Evolutionary conservation across 2,329 filamentous ascomycete genomes (phyloP).

Genomic region (Fusarium abutilonis): DNA sequence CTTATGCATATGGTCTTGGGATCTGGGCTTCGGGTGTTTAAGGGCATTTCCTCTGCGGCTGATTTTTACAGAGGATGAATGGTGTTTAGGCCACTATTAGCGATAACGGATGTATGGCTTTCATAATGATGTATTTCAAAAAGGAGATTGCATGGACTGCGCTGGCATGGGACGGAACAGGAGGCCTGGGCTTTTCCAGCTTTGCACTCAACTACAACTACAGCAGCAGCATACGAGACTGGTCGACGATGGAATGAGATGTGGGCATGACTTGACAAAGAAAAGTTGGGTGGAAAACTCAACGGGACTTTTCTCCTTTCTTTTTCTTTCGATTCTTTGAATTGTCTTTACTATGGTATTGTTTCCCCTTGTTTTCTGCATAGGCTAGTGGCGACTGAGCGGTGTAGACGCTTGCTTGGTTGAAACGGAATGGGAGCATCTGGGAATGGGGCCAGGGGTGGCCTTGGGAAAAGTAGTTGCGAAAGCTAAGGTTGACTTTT

Average conservation of each 20-base stretch:
- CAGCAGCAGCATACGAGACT: conserved; percentile 32
- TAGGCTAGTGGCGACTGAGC: conserved; percentile 37
- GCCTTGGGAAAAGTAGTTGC: conserved; percentile 30
- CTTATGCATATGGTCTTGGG: conserved; percentile 22
- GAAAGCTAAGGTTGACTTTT: conserved; percentile 22
- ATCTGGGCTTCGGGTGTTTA: conserved; percentile 28
- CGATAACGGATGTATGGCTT: conserved; percentile 22
- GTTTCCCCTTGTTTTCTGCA: conserved; percentile 21
- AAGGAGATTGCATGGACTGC: conserved; percentile 13
- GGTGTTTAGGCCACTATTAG: conserved; percentile 16
- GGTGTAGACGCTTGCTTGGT: conserved; percentile 13
- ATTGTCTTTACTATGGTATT: conserved; percentile 35
- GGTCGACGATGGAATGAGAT: conserved; percentile 31
- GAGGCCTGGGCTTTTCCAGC: background rate
- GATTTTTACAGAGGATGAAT: conserved; percentile 9
- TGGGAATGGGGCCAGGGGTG: conserved; percentile 23
- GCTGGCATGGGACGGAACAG: conserved; percentile 18
- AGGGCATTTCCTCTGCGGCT: conserved; percentile 15
- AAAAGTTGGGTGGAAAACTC: conserved; percentile 31
- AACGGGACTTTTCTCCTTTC: conserved; percentile 8
- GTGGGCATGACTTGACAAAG: conserved; percentile 33
- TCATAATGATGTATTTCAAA: conserved; percentile 17
- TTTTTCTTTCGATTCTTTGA: conserved; percentile 36
- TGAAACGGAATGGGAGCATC: conserved; percentile 21
- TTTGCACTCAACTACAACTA: conserved; percentile 1